These are phyloP conservation scores for Saccharum officinarum DNA, from an alignment of 176 grass and related monocot species.

Conservation along the genomic window DNA sequence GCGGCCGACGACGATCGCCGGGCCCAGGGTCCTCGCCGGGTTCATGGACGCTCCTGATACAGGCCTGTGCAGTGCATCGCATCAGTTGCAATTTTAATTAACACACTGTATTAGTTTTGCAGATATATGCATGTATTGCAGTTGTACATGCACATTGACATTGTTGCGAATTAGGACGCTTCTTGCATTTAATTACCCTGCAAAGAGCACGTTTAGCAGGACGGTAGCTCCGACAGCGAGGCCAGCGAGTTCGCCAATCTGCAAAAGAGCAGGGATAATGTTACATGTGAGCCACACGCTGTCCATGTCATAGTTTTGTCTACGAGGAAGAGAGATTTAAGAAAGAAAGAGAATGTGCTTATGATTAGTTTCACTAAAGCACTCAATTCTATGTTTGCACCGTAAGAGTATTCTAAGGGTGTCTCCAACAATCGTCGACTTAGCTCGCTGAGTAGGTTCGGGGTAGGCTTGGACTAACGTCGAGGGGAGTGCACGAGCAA, in stretches of 20 bases:
- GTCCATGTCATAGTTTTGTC: no score
- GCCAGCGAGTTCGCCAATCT: slow-evolving; percentile 90
- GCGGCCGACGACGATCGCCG: slow-evolving; percentile 50
- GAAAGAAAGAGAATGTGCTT: no score
- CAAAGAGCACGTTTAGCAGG: slow-evolving; percentile 56
- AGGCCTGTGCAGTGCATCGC: slow-evolving; percentile 33
- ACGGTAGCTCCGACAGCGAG: slow-evolving; percentile 82
- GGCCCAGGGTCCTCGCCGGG: slow-evolving; percentile 64
- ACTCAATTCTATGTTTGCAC: no score
- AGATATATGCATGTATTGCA: not conserved
- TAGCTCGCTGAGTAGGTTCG: no score
- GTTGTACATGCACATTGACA: not conserved
- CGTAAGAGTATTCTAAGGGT: no score
- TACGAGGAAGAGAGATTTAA: no score
- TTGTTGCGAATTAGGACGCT: not conserved
- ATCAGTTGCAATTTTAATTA: not conserved
- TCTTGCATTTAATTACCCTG: slow-evolving; percentile 38
- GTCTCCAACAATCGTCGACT: no score
- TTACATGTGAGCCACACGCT: not conserved
- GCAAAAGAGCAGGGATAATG: not conserved
- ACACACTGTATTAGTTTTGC: not conserved
- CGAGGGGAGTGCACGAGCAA: no score
- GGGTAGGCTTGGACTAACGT: no score
- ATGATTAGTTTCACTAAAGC: no score
- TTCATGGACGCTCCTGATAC: slow-evolving; percentile 77